These are phyloP conservation scores for Henckelia pumila DNA, from an alignment of 257 asterid species.

Conservation along the genomic window DNA sequence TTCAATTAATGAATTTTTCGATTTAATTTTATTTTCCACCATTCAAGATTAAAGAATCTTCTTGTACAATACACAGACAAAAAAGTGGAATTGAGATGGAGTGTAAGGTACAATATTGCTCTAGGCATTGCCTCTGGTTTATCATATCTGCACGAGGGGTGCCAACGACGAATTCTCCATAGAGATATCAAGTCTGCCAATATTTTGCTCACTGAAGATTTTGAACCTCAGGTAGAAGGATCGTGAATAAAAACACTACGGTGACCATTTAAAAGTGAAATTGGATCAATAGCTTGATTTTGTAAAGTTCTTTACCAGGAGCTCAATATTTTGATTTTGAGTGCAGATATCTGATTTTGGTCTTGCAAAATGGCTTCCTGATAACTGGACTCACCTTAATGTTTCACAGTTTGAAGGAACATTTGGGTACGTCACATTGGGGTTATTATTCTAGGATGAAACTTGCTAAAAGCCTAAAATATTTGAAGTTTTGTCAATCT, in stretches of 20 bases:
- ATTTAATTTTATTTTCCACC: background rate
- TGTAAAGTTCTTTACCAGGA: conserved; percentile 10
- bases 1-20: background rate
- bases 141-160: conserved; percentile 88
- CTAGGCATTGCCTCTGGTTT: conserved; percentile 86
- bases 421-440: conserved; percentile 77
- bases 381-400: conserved; percentile 88
- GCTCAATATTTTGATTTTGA: conserved; percentile 25
- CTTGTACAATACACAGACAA: conserved; percentile 36
- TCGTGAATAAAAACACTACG: background rate
- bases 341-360: conserved; percentile 94
- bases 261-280: background rate
- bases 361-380: conserved; percentile 98
- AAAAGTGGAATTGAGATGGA: conserved; percentile 61
- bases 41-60: background rate
- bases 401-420: conserved; percentile 93
- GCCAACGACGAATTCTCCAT: conserved; percentile 88
- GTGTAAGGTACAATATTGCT: conserved; percentile 56
- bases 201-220: conserved; percentile 74
- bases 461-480: background rate
- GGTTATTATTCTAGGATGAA: background rate
- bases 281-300: background rate
- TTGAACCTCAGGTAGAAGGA: conserved; percentile 70
- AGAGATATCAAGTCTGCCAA: conserved; percentile 95
- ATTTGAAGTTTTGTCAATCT: background rate